Evolutionary conservation across 2,329 filamentous ascomycete genomes (phyloP), one percentile per base, ranked within the genome.

Genomic region (Amylocarpus encephaloides): DNA sequence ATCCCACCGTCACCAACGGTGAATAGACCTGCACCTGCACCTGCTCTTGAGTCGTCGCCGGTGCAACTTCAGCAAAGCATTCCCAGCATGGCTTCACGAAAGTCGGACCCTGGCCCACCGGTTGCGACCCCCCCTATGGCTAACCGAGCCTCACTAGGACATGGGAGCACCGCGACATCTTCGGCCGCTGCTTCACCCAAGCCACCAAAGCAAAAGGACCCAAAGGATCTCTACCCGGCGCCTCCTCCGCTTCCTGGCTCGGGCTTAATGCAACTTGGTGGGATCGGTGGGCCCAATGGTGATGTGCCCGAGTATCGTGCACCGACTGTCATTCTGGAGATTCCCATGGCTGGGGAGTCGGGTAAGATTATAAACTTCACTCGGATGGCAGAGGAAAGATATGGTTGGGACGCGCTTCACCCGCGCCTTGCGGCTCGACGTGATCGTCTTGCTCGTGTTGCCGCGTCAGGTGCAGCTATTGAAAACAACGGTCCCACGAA

Each of bases 281-380:
- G 80, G 78, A 46, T 52, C 10, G 73, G 75, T 6, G 69, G 69
- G 42, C 70, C 70, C 22, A 67, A 60, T 19, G 67, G 60, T 66
- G 56, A 76, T 2, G 80, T 79, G 29, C 76, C 81, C 43, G 81
- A 85, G 57, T 67, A 72, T 2, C 68, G 73, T 50, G 80, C 79
- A 2, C 90, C 83, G 36, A 95, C 82, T 4, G 95, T 98, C 55
- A 79, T 94, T 47, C 77, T 98, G 15, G 83, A 86, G 49, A 84
- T 98, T 50, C 82, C 87, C 0, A 77, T 98, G 35, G 80, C 85
- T 38, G 88, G 89, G 36, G 83, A 88, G 60, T 85, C 81, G 33
- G 95, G 95, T 67, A 89, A 92, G 59, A 92, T 94, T 54, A 82
- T 98, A 70, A 97, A 97, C 67, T 96, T 97, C 58, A 91, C 92